These are phyloP conservation scores for Aspergillus sp. DNA, from an alignment of 2,329 filamentous ascomycete genomes.

Conservation along the genomic window DNA sequence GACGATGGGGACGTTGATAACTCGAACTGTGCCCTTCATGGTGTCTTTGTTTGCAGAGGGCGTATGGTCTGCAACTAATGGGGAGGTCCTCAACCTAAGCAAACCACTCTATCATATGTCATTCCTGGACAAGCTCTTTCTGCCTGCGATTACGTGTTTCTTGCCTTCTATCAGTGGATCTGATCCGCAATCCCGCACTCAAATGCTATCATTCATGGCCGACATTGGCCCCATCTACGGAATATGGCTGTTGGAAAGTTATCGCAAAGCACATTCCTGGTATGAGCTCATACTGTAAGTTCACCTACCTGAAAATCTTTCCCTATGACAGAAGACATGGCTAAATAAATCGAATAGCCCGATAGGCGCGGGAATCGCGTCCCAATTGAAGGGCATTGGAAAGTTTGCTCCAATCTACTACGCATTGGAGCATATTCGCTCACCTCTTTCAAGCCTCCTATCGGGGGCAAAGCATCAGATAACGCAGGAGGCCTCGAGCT, in stretches of 20 bases:
- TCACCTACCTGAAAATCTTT: no score
- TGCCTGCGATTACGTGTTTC: constrained; percentile 7
- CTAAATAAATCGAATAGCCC: no score
- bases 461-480: neutral
- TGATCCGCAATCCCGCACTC: no score
- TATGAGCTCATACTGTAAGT: neutral
- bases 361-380: neutral
- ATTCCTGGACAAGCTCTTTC: constrained; percentile 4
- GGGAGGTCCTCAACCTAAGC: neutral
- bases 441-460: constrained; percentile 4
- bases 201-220: no score
- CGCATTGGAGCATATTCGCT: constrained; percentile 3
- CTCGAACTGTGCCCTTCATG: neutral
- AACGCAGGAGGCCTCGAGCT: neutral
- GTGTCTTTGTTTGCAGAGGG: neutral
- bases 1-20: neutral
- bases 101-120: constrained; percentile 4
- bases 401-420: constrained; percentile 11
- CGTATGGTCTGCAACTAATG: constrained; percentile 4
- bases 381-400: constrained; percentile 9
- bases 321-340: no score
- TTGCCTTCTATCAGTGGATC: neutral
- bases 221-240: no score
- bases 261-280: no score
- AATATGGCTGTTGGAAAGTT: no score